Base-by-base conservation (phyloP, 139 green algal genomes). In the Chlorella sp. region DNA sequence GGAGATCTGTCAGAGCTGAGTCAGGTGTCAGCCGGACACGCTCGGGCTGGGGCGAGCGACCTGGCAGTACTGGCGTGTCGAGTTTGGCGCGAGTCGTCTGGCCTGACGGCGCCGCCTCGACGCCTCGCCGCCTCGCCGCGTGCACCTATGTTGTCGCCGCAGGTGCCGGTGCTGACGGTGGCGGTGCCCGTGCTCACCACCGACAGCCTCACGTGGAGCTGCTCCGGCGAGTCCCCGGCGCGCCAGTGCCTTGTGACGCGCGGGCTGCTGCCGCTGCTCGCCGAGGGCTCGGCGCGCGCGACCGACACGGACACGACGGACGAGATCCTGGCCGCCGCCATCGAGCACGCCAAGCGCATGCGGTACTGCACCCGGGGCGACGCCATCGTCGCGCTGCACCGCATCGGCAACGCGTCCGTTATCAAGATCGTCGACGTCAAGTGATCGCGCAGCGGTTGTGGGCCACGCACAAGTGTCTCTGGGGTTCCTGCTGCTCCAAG, bases 381-480 rank as follows among this genome's bases (percentile, higher is more conserved):
- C 78, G 88, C 74, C 65, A 91, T 98, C 36, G 92, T 98, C 27
- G 93, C 93, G 5, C 82, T 98, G 72, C 93, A 98, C 82, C 83
- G 93, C 55, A 98, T 98, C 69, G 93, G 93, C 63, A 95, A 96
- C 69, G 91, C 93, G 0, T 97, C 93, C 20, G 93, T 98, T 5
- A 97, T 98, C 88, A 98, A 98, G 82, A 91, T 97, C 36, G 84
- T 95, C 1, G 88, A 95, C 62, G 73, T 80, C 62, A 80, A 80
- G 36, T 80, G 72, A 61, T 24, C 42, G 17, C 42, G n/a, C n/a
- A n/a, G n/a, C n/a, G n/a, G 10, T 55, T 55, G 42, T 55, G 42
- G 42, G 17, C n/a, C n/a, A n/a, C n/a, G n/a, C n/a, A n/a, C n/a
- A n/a, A n/a, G n/a, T n/a, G n/a, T n/a, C n/a, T n/a, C n/a, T n/a